Conservation (phyloP, 257 asterid species). For the Solanum raphanifolium region DNA sequence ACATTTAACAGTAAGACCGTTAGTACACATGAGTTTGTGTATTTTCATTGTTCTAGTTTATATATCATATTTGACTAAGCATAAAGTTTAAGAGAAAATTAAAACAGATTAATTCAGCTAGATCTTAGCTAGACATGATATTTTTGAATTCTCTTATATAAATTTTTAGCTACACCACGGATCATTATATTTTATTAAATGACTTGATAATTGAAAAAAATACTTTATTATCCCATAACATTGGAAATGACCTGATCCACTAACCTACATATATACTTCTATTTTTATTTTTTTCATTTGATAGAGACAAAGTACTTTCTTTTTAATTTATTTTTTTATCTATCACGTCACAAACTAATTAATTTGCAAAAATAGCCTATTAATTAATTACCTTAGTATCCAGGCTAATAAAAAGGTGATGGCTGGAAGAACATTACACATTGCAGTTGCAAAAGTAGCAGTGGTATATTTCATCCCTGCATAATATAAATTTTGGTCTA, state of each 20-base stretch:
- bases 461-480: slow-evolving; percentile 55
- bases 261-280: background rate
- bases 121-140: too few relatives aligned
- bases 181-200: too few relatives aligned
- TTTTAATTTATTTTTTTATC: too few relatives aligned
- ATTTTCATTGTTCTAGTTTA: background rate
- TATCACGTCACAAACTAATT: background rate
- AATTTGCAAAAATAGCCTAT: too few relatives aligned
- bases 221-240: background rate
- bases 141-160: background rate
- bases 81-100: too few relatives aligned
- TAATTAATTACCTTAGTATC: slow-evolving; percentile 37
- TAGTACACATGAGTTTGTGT: background rate
- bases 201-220: background rate
- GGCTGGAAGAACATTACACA: slow-evolving; percentile 72
- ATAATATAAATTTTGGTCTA: slow-evolving; percentile 60
- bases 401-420: slow-evolving; percentile 67
- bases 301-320: background rate
- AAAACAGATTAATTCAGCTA: too few relatives aligned
- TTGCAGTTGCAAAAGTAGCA: slow-evolving; percentile 52
- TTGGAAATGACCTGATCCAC: background rate
- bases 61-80: too few relatives aligned
- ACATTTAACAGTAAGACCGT: background rate
- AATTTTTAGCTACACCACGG: background rate
- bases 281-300: background rate